Conservation (phyloP, 495 filamentous ascomycete species). For the Monascus purpureus region DNA sequence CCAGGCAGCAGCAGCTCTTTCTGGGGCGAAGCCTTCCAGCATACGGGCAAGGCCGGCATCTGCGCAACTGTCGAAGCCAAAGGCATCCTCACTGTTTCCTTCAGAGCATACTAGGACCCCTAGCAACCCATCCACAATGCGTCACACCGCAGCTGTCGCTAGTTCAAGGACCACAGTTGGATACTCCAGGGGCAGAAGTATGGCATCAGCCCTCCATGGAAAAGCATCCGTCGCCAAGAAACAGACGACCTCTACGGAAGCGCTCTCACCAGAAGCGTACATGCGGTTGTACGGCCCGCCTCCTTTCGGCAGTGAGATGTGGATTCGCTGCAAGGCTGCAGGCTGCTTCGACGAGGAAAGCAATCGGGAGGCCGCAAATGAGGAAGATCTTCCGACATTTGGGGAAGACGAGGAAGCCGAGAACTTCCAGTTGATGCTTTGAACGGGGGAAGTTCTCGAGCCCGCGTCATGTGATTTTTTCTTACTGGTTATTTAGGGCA, state of each 20-base stretch:
- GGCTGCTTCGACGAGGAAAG: conserved; percentile 24
- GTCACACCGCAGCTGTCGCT: conserved; percentile 45
- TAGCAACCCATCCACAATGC: conserved; percentile 39
- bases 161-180: conserved; percentile 66
- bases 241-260: conserved; percentile 10
- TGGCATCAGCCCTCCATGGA: conserved; percentile 35
- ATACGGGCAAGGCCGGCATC: conserved; percentile 21
- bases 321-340: conserved; percentile 22
- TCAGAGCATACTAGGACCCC: conserved; percentile 28
- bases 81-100: conserved; percentile 19
- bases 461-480: too few relatives aligned
- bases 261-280: conserved; percentile 29
- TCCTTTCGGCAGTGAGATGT: conserved; percentile 29
- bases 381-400: conserved; percentile 17
- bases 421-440: conserved; percentile 32
- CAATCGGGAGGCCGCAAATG: conserved; percentile 7
- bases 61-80: conserved; percentile 26
- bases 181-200: conserved; percentile 60
- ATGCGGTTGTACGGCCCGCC: conserved; percentile 27
- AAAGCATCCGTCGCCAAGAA: conserved; percentile 7
- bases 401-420: conserved; percentile 29
- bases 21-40: conserved; percentile 18
- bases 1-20: conserved; percentile 42
- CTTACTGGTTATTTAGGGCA: too few relatives aligned
- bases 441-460: conserved; percentile 1